phyloP scores from a whole-genome alignment of 306 rosid species.

The Carpinus fangiana region DNA sequence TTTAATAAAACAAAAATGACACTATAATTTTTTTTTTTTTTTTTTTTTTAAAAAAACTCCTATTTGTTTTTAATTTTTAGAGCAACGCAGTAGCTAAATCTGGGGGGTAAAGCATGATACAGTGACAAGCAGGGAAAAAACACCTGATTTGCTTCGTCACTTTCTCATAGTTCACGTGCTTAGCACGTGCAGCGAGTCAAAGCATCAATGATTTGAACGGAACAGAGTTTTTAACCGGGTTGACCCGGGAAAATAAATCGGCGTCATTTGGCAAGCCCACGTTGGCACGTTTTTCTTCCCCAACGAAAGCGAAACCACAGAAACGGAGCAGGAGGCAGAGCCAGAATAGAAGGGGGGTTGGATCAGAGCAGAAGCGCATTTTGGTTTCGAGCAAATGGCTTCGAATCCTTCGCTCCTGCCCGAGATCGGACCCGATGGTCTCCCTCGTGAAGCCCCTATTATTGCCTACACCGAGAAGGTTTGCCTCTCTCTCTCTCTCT shows the following conservation, averaged over 20 bases:
- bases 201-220: neutral
- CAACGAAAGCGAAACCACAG: too few species aligned
- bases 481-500: constrained; percentile 23
- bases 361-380: neutral
- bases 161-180: neutral
- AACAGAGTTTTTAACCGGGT: too few species aligned
- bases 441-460: constrained; percentile 69
- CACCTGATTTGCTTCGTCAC: constrained; percentile 4
- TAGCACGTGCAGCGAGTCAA: constrained; percentile 2
- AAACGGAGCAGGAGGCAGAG: too few species aligned
- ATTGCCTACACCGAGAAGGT: constrained; percentile 92
- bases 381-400: constrained; percentile 50
- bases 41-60: too few species aligned
- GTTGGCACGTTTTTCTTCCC: too few species aligned
- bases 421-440: constrained; percentile 93
- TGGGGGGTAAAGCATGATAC: too few species aligned
- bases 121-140: too few species aligned
- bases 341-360: neutral
- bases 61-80: too few species aligned
- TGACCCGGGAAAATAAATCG: neutral
- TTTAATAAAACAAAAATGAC: too few species aligned
- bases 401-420: constrained; percentile 59
- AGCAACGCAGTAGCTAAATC: too few species aligned
- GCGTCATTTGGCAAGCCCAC: neutral
- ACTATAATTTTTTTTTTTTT: too few species aligned